Evolutionary conservation across 2,329 filamentous ascomycete species (phyloP).

Genomic region (Emydomyces testavorans): DNA sequence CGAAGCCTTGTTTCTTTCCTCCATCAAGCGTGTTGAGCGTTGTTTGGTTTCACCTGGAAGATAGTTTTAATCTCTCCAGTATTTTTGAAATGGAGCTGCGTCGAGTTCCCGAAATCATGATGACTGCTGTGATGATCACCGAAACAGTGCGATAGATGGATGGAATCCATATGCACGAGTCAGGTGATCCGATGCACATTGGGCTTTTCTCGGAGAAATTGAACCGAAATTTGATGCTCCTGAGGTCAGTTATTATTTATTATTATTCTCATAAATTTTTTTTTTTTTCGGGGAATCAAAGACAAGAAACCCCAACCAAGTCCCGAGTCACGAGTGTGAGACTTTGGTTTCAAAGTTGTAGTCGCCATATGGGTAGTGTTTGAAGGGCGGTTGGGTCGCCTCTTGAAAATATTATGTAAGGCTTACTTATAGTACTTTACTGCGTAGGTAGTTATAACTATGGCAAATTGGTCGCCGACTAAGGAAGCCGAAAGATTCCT

Average conservation of each 20-base stretch:
- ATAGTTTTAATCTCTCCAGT: no score
- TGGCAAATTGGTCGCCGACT: not conserved
- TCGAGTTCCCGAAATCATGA: no score
- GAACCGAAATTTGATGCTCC: constrained; percentile 6
- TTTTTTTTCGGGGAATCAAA: no score
- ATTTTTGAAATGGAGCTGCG: no score
- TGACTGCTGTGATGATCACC: no score
- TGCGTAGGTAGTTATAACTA: not conserved
- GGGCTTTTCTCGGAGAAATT: not conserved
- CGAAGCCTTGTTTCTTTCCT: no score
- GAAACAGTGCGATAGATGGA: no score
- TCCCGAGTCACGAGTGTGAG: not conserved
- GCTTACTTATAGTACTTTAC: not conserved
- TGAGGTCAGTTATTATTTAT: not conserved
- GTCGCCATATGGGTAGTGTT: constrained; percentile 1
- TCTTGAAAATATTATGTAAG: constrained; percentile 3
- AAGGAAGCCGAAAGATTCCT: constrained; percentile 5
- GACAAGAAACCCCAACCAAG: no score
- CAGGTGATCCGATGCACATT: not conserved
- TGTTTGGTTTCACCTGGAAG: no score
- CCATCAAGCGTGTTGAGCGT: no score
- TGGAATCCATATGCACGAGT: no score
- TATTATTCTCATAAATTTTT: no score
- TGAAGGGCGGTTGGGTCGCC: constrained; percentile 5
- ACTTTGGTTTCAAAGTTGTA: constrained; percentile 2